Evolutionary conservation across 1,139 yeast species (phyloP), one percentile per base, ranked within the genome.

Genomic region (Scheffersomyces lignicola): DNA sequence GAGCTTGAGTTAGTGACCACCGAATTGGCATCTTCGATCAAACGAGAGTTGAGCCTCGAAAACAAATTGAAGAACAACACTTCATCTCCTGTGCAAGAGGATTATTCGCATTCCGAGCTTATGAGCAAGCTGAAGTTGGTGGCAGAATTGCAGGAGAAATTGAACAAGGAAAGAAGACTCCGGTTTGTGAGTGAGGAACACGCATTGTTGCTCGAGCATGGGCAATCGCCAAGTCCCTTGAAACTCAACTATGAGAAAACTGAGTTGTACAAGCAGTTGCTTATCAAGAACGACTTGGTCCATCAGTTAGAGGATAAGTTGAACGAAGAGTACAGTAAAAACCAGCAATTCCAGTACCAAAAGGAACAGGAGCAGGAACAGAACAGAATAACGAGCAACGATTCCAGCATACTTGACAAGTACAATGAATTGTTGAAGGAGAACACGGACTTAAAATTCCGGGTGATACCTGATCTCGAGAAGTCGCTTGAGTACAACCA

Each of bases 111-210:
- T 22, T 39, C 34, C 7, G 71, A 72, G 38, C 39, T 70, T 9
- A 55, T 70, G 11, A 62, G 66, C 16, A 73, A 77, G 42, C 67
- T 78, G 31, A 52, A 65, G 11, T 65, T 65, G 17, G 68, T 82
- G 23, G 67, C 73, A 3, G 73, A 73, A 18, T 53, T 84, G 36
- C 76, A 81, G 33, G 77, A 76, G 34, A 73, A 75, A 42, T 56
- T 84, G 40, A 78, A 76, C 37, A 78, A 77, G 29, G 92, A 84
- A 52, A 67, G 90, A 43, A 63, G 78, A 45, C 70, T 78, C 39
- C 58, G 92, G 35, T 80, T 74, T 43, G 74, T 82, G 12, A 80
- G 87, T 27, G 92, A 84, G 51, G 89, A 83, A 42, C 84, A 80
- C 48, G 78, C 79, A 0, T 53, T 80, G 32, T 54, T 79, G 24